Evolutionary conservation across 148 eudicot genomes (phyloP).

Genomic region (Selenicereus undatus): DNA sequence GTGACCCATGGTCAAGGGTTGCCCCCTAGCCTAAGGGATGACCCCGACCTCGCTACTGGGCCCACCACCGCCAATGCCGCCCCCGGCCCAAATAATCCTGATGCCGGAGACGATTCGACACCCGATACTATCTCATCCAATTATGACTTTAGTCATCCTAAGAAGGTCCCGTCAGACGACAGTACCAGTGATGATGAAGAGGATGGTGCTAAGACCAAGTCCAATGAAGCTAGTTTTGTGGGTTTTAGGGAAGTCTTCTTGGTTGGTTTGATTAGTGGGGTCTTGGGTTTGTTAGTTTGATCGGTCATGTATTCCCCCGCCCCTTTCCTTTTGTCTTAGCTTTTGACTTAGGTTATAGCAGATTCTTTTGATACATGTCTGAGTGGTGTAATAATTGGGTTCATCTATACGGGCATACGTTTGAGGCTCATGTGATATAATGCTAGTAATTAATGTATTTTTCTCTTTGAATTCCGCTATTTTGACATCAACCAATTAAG

Average conservation of each 20-base stretch:
- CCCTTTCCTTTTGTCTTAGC: neutral
- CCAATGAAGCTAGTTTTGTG: conserved; percentile 28
- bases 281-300: conserved; percentile 19
- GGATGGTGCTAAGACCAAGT: conserved; percentile 20
- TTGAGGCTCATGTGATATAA: neutral
- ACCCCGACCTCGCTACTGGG: conserved; percentile 24
- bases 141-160: conserved; percentile 52
- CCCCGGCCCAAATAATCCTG: conserved; percentile 44
- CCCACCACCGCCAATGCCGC: conserved; percentile 27
- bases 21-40: conserved; percentile 42
- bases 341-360: neutral
- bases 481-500: no score
- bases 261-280: conserved; percentile 25
- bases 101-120: conserved; percentile 47
- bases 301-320: neutral
- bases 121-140: conserved; percentile 49
- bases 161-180: conserved; percentile 19
- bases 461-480: neutral
- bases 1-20: conserved; percentile 77
- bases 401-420: neutral
- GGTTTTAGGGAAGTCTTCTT: conserved; percentile 16
- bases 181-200: conserved; percentile 26
- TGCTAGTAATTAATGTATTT: neutral
- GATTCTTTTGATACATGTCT: neutral
- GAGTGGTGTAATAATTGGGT: neutral